These are phyloP conservation scores for Trichomonas gallinae DNA, from an alignment of 208 protist species.

Conservation along the genomic window DNA sequence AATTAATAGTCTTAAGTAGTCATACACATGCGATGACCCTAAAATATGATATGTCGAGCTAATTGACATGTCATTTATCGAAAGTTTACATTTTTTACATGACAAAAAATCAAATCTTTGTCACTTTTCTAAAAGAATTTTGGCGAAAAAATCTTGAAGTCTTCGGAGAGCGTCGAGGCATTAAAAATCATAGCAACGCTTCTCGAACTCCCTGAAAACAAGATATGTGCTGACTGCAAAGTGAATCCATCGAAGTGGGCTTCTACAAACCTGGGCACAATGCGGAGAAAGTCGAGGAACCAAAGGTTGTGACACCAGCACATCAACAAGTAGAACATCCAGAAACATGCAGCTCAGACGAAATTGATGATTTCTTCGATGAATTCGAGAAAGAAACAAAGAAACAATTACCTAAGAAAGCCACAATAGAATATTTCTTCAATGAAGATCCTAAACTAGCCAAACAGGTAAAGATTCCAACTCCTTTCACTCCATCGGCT, in stretches of 20 bases:
- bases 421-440: background rate
- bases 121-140: background rate
- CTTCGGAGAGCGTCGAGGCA: background rate
- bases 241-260: background rate
- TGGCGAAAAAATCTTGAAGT: background rate
- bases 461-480: background rate
- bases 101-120: too few relatives aligned
- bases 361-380: background rate
- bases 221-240: background rate
- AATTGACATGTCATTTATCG: too few relatives aligned
- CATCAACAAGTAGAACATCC: background rate
- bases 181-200: background rate
- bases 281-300: background rate
- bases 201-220: background rate
- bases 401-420: background rate
- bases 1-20: too few relatives aligned
- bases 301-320: background rate
- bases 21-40: too few relatives aligned
- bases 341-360: background rate
- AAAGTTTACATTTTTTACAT: too few relatives aligned
- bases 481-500: background rate
- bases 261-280: constrained; percentile 23
- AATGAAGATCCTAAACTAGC: background rate
- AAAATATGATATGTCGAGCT: too few relatives aligned
- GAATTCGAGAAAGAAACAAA: background rate